phyloP scores from a whole-genome alignment of 352 stramenopile genomes.

The Discostella stelligera region DNA sequence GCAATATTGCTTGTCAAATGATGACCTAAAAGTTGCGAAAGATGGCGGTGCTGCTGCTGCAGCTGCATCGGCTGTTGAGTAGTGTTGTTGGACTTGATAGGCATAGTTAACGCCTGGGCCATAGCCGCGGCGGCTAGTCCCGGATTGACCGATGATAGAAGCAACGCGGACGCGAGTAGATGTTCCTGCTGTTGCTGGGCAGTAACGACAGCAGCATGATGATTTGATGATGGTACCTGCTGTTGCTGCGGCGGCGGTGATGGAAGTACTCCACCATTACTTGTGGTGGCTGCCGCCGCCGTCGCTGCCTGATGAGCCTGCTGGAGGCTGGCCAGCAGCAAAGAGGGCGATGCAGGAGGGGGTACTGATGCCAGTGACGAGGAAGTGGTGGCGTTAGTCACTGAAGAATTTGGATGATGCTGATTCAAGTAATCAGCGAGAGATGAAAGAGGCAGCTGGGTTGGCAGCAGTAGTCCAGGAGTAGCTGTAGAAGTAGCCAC shows the following conservation, averaged over 20 bases:
- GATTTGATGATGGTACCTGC: background rate
- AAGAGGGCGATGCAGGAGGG: background rate
- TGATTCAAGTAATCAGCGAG: conserved; percentile 10
- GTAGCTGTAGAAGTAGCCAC: background rate
- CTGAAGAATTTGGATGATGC: background rate
- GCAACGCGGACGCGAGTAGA: conserved; percentile 24
- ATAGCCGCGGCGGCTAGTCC: conserved; percentile 31
- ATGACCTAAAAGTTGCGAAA: too few species aligned
- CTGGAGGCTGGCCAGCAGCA: conserved; percentile 9
- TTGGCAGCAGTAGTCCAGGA: background rate
- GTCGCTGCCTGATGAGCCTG: conserved; percentile 1
- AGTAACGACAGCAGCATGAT: conserved; percentile 3
- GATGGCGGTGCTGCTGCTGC: too few species aligned
- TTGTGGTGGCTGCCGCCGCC: background rate
- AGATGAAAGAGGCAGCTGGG: background rate
- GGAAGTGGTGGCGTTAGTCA: background rate
- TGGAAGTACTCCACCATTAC: background rate
- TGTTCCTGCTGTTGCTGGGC: conserved; percentile 22
- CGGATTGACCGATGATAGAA: conserved; percentile 35
- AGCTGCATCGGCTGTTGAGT: background rate
- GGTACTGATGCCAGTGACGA: background rate
- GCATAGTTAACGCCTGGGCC: conserved; percentile 32
- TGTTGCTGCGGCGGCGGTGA: background rate
- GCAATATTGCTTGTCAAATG: background rate
- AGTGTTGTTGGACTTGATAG: background rate